A percentile compares a stretch with the other conserved stretches of the same genome.
phyloP scores from a whole-genome alignment of 1,139 yeast species.

The Kurtzmaniella quercitrusa region DNA sequence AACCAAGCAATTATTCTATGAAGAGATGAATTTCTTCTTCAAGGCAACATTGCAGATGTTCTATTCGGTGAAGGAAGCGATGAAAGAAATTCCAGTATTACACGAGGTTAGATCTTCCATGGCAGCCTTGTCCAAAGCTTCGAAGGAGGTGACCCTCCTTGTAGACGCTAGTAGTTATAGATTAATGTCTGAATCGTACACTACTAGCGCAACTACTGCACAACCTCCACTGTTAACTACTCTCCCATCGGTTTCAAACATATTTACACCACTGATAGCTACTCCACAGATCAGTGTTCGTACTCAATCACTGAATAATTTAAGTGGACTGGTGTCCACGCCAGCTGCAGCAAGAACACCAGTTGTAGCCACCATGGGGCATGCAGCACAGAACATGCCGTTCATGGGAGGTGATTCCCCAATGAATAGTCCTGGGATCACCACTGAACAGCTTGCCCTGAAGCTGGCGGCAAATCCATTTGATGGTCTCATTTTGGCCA shows the following conservation, averaged over 20 bases:
- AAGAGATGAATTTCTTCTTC: slow-evolving; percentile 76
- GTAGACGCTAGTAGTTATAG: slow-evolving; percentile 54
- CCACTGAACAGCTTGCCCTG: slow-evolving; percentile 29
- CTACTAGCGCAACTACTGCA: slow-evolving; percentile 8
- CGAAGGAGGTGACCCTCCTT: slow-evolving; percentile 84
- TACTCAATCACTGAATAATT: slow-evolving; percentile 15
- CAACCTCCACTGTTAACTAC: slow-evolving; percentile 25
- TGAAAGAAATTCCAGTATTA: slow-evolving; percentile 72
- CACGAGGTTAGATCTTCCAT: slow-evolving; percentile 78
- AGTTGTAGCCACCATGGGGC: slow-evolving; percentile 27
- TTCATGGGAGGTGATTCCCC: slow-evolving; percentile 12
- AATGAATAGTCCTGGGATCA: slow-evolving; percentile 15
- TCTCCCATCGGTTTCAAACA: slow-evolving; percentile 31
- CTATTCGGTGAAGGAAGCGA: slow-evolving; percentile 79
- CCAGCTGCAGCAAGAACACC: slow-evolving; percentile 30
- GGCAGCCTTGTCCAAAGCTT: slow-evolving; percentile 78
- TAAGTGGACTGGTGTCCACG: slow-evolving; percentile 9
- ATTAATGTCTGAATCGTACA: slow-evolving; percentile 24
- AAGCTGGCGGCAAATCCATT: slow-evolving; percentile 39
- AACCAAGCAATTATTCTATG: slow-evolving; percentile 73
- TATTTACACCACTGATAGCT: slow-evolving; percentile 31
- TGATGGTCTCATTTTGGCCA: slow-evolving; percentile 36
- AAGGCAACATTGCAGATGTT: slow-evolving; percentile 80
- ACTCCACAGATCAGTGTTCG: slow-evolving; percentile 15
- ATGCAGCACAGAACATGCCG: slow-evolving; percentile 20